phyloP scores from a whole-genome alignment of 2,329 filamentous ascomycete genomes.

The Pseudogymnoascus sp. region DNA sequence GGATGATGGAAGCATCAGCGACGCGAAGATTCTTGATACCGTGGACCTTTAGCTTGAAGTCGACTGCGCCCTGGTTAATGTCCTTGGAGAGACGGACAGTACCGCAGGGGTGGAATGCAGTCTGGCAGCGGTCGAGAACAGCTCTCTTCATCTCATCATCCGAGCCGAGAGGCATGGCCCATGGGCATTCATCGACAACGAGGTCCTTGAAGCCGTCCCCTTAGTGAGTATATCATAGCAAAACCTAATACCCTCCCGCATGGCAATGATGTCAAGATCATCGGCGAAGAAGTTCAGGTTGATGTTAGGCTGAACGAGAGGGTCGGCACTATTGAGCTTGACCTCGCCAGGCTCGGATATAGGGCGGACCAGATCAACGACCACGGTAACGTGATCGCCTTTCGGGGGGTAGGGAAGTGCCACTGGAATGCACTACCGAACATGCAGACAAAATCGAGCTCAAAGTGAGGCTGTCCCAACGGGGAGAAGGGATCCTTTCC shows the following conservation, averaged over 20 bases:
- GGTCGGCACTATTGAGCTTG: conserved; percentile 34
- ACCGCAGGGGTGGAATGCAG: conserved; percentile 52
- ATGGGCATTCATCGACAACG: conserved; percentile 49
- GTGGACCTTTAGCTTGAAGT: conserved; percentile 43
- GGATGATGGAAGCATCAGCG: conserved; percentile 49
- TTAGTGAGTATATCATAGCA: conserved; percentile 41
- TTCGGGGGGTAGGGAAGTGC: conserved; percentile 37
- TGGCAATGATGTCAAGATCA: conserved; percentile 45
- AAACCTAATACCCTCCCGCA: conserved; percentile 47
- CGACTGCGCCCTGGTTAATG: conserved; percentile 46
- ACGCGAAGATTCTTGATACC: conserved; percentile 47
- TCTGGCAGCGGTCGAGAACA: conserved; percentile 52
- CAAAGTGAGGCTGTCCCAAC: conserved; percentile 51
- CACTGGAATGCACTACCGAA: conserved; percentile 46
- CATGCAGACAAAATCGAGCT: conserved; percentile 55
- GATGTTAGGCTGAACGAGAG: conserved; percentile 30
- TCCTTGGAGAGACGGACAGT: conserved; percentile 45
- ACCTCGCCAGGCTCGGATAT: conserved; percentile 37
- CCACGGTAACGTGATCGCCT: conserved; percentile 49
- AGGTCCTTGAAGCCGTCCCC: conserved; percentile 51
- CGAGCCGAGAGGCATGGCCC: conserved; percentile 49
- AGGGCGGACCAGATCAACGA: conserved; percentile 44
- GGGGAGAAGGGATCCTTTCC: conserved; percentile 47
- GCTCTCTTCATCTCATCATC: conserved; percentile 45
- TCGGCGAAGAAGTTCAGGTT: conserved; percentile 38